These are phyloP conservation scores for Vinca major DNA, from an alignment of 305 asterid genomes.

Conservation along the genomic window DNA sequence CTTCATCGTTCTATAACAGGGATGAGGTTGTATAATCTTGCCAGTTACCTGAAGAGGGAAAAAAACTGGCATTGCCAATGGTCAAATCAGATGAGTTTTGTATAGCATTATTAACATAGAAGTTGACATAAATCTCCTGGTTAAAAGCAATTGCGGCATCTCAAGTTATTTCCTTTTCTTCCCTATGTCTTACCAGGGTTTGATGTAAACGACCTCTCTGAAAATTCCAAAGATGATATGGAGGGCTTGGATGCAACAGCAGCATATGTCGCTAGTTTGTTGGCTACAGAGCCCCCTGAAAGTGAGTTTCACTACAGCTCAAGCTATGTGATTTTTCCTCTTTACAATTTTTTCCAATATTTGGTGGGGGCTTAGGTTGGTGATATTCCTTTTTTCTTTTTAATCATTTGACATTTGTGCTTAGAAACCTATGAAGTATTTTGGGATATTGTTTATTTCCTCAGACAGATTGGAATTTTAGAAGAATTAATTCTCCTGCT, in stretches of 20 bases:
- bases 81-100: neutral
- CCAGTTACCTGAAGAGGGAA: neutral
- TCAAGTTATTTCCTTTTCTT: constrained; percentile 2
- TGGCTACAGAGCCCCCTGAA: constrained; percentile 68
- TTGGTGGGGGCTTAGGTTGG: neutral
- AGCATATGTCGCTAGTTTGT: constrained; percentile 67
- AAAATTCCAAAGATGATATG: constrained; percentile 51
- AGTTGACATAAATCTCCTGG: neutral
- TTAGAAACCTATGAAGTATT: neutral
- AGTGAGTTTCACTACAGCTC: constrained; percentile 38
- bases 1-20: neutral
- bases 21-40: neutral
- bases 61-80: neutral
- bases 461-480: neutral
- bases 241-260: constrained; percentile 81
- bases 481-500: neutral
- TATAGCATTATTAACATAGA: neutral
- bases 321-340: constrained; percentile 1
- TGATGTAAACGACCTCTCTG: constrained; percentile 72
- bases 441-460: neutral
- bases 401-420: neutral
- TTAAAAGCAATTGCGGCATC: neutral
- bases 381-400: neutral
- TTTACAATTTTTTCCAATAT: neutral
- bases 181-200: constrained; percentile 43